Evolutionary conservation across 148 eudicot species (phyloP), one percentile per base, ranked within the genome.

Genomic region (Camellia lanceoleosa): DNA sequence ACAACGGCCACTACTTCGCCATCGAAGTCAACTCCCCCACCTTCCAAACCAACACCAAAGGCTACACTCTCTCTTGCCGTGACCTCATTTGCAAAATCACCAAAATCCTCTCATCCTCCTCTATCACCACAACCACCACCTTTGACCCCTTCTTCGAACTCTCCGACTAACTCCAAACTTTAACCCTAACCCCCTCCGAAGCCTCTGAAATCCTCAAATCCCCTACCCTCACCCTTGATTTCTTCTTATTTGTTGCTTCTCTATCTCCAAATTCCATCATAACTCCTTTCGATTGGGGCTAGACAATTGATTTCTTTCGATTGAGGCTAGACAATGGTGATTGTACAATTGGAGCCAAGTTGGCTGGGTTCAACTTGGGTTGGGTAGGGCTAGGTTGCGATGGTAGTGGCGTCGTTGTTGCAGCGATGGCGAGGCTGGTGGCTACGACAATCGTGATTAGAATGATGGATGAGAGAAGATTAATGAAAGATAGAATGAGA

Each of bases 41-140:
- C 52, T 82, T 78, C 81, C 89, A 87, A 55, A 76, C 83, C 84
- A 94, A 93, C 90, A 38, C 83, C 69, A 85, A 91, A 7, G 96
- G 96, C 86, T 87, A 86, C 88, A 83, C 90, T 1, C 86, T 95
- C 61, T 97, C 98, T 44, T 97, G 98, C 84, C 98, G 86, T 30
- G 91, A 91, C 86, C 88, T 95, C 72, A 88, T 91, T 76, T 91
- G 95, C 89, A 86, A 87, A 73, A 83, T 86, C 85, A 55, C 84
- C 76, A 84, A 86, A 41, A 84, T 93, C 80, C 92, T 94, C 30
- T 58, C 84, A 85, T 38, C 79, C 30, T 23, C 30, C 30, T 23
- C 30, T 0, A 23, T 0, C 0, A 23, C 30, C 30, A 23, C 30
- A 23, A 23, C 30, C 77, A 62, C 85, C 30, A 65, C 92, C 38